These are phyloP conservation scores for Chrysosporium keratinophilum DNA, from an alignment of 2,329 filamentous ascomycete genomes.

Conservation along the genomic window DNA sequence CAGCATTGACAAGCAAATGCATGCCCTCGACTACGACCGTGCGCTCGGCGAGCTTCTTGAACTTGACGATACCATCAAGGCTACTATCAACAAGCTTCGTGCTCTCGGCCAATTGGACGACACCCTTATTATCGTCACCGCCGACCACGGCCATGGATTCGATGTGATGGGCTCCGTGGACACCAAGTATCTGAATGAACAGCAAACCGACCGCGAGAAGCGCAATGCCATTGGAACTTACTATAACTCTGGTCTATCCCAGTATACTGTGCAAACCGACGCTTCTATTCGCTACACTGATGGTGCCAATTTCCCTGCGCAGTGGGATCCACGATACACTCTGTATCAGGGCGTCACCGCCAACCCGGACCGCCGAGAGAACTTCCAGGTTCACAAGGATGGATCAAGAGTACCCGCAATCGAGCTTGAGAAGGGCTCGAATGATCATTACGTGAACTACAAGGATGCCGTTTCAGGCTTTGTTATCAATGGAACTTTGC, in stretches of 20 bases:
- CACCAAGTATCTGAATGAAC: conserved; percentile 61
- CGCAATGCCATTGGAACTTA: conserved; percentile 66
- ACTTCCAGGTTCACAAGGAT: conserved; percentile 59
- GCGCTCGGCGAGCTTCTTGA: conserved; percentile 76
- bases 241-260: conserved; percentile 59
- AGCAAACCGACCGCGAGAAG: conserved; percentile 59
- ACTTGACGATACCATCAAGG: conserved; percentile 70
- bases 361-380: conserved; percentile 64
- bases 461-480: conserved; percentile 57
- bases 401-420: conserved; percentile 54
- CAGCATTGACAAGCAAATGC: conserved; percentile 85
- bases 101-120: conserved; percentile 57
- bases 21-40: conserved; percentile 72
- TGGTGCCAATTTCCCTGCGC: conserved; percentile 64
- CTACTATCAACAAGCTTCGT: conserved; percentile 60
- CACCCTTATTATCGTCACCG: conserved; percentile 68
- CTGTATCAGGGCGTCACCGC: conserved; percentile 63
- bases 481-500: conserved; percentile 64
- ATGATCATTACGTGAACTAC: conserved; percentile 58
- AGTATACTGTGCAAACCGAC: conserved; percentile 57
- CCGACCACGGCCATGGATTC: conserved; percentile 85
- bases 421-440: conserved; percentile 39
- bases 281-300: conserved; percentile 56
- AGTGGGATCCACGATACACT: conserved; percentile 77
- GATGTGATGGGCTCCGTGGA: conserved; percentile 76